phyloP scores from a whole-genome alignment of 768 basidiomycete genomes.

The Stropharia rugosoannulata region DNA sequence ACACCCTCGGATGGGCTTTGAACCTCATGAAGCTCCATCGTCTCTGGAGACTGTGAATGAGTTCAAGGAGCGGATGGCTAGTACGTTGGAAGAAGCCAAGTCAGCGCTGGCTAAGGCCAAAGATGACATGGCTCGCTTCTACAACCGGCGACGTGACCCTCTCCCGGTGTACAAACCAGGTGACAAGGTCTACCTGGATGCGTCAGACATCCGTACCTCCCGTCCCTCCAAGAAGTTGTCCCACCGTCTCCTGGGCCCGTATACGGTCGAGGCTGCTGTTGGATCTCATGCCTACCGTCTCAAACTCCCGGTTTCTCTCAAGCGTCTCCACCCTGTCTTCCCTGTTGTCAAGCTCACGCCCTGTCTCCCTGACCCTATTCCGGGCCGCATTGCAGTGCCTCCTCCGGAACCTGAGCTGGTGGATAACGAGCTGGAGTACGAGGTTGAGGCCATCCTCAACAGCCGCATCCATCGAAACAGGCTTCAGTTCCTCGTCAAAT shows the following conservation, averaged over 20 bases:
- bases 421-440: no score
- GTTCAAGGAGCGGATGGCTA: slow-evolving; percentile 18
- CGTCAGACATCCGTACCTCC: neutral
- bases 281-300: slow-evolving; percentile 11
- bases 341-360: slow-evolving; percentile 8
- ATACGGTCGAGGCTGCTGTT: neutral
- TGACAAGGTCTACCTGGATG: slow-evolving; percentile 15
- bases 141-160: neutral
- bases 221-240: slow-evolving; percentile 11
- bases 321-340: slow-evolving; percentile 16
- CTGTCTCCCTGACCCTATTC: neutral
- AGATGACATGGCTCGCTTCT: slow-evolving; percentile 14
- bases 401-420: slow-evolving; percentile 7
- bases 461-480: no score
- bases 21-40: slow-evolving; percentile 9
- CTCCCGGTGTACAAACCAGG: neutral
- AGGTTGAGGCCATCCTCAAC: no score
- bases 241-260: slow-evolving; percentile 14
- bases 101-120: slow-evolving; percentile 15
- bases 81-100: neutral
- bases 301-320: slow-evolving; percentile 12
- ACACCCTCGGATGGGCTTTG: slow-evolving; percentile 19
- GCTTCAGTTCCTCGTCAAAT: no score
- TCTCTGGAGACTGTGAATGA: slow-evolving; percentile 14
- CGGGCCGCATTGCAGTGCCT: neutral